Evolutionary conservation across 495 filamentous ascomycete species (phyloP), one percentile per base, ranked within the genome.

Genomic region (Xylaria flabelliformis): DNA sequence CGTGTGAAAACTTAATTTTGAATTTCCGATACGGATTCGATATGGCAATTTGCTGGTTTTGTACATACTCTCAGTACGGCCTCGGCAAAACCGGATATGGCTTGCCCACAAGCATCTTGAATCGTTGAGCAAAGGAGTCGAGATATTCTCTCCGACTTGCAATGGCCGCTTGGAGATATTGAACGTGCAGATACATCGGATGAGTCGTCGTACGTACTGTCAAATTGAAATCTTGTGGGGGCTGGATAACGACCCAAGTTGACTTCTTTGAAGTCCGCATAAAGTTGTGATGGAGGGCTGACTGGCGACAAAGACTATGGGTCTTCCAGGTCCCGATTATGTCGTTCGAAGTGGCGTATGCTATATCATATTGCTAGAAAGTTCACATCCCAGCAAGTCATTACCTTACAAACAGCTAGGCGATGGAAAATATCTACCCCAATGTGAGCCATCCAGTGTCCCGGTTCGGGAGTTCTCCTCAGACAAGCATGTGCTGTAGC

Each of bases 301-400:
- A 74, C 44, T 79, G 77, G 7, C 77, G 76, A 71, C 76, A n/a
- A 79, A 36, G 75, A 77, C 77, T 74, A 79, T 1, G 77, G 77
- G 17, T 79, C 77, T 44, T 79, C 72, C 24, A 74, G 61, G 19
- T 76, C 68, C 21, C 77, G 46, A 39, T 72, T 63, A 55, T 79
- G 76, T 44, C 29, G 34, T 58, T 77, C 77, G 53, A 74, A 77
- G 67, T 79, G 46, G 42, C 74, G 71, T 19, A 79, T 65, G 50
- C 77, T 79, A 65, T 79, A 79, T 42, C 75, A 77, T 62, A 79
- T 64, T 19, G 70, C 76, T 79, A 53, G 13, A 32, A 59, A 59
- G 12, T n/a, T 59, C 4, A 7, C 34, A 17, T 59, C 8, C 7
- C 34, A 19, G 12, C 4, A 0, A 44, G 42, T 15, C 15, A 17